A percentile compares a stretch with the other conserved stretches of the same genome.
Conservation (phyloP, 139 green algal genomes). For the Volvox africanus region DNA sequence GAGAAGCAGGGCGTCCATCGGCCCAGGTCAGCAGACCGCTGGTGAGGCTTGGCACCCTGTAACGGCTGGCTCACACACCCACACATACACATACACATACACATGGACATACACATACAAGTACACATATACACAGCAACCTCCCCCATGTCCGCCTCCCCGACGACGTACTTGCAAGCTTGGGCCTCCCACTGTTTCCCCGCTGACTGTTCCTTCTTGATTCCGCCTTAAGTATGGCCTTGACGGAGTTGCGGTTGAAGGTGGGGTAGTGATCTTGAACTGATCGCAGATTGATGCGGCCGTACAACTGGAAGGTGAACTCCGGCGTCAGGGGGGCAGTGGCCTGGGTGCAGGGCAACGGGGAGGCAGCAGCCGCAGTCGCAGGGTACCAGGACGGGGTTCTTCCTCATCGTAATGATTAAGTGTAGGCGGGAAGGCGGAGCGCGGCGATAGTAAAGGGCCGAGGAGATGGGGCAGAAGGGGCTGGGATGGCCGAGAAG, state of each 20-base stretch:
- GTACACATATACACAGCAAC: too few relatives aligned
- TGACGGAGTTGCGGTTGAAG: slow-evolving; percentile 50
- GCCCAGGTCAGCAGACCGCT: too few relatives aligned
- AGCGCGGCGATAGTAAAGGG: background rate
- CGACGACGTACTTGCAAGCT: slow-evolving; percentile 24
- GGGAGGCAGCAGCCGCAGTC: background rate
- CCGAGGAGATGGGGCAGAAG: background rate
- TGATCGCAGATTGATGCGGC: slow-evolving; percentile 39
- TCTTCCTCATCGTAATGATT: background rate
- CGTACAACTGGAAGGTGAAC: slow-evolving; percentile 45
- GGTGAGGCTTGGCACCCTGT: too few relatives aligned
- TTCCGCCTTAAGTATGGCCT: slow-evolving; percentile 44
- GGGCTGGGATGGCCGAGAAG: too few relatives aligned
- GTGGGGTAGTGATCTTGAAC: slow-evolving; percentile 45
- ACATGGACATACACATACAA: too few relatives aligned
- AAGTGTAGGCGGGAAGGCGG: background rate
- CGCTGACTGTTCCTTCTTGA: slow-evolving; percentile 20
- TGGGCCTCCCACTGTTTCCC: slow-evolving; percentile 5
- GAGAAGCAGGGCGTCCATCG: too few relatives aligned
- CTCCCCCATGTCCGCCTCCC: too few relatives aligned
- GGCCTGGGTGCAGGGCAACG: background rate
- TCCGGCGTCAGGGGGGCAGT: slow-evolving; percentile 38
- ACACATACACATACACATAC: too few relatives aligned
- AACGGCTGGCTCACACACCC: too few relatives aligned
- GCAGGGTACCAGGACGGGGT: too few relatives aligned